Evolutionary conservation across 805 yeast genomes (phyloP), one percentile per base, ranked within the genome.

Genomic region (Saturnispora kantuleensis): DNA sequence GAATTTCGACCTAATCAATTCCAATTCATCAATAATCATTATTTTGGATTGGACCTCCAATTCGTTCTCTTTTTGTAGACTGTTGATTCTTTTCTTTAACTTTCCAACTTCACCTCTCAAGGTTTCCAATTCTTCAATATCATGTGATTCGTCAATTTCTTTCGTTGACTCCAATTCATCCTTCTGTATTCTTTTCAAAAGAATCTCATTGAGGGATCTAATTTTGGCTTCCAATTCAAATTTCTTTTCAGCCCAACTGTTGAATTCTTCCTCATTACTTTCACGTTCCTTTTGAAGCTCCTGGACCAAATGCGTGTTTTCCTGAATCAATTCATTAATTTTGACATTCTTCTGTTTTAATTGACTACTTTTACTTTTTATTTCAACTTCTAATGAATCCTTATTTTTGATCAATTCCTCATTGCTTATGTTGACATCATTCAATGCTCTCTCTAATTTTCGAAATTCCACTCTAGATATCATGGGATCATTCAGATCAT

Each of bases 1-100:
- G 40, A 50, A 56, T 44, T 69, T 68, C 42, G 63, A 66, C 38
- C 71, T 67, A 47, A 74, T 59, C 50, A 62, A 59, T 52, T 76
- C 81, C 36, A 76, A 63, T 57, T 76, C 79, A 52, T 74, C 79
- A 39, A 76, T 72, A 42, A 76, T 70, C 38, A 71, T 60, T 47
- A 70, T 63, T 51, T 74, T 74, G 34, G 77, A 73, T 52, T 68
- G 73, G 39, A 68, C 66, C 52, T 76, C 81, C 18, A 76, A 59
- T 50, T 76, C 80, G 50, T 65, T 68, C 50, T 76, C 75, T 44
- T 70, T 67, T 52, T 70, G 69, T 16, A 76, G 59, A 2, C 71
- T 66, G 41, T 62, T 62, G 2, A 61, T 49, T 41, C 50, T 56
- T 38, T 57, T 60, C n/a, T 43, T 51, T 13, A 64, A 44, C 33